Percentiles rank a stretch among this genome's conserved stretches.
Conservation (phyloP, 2,329 filamentous ascomycete species). For the Myriosclerotinia scirpicola region DNA sequence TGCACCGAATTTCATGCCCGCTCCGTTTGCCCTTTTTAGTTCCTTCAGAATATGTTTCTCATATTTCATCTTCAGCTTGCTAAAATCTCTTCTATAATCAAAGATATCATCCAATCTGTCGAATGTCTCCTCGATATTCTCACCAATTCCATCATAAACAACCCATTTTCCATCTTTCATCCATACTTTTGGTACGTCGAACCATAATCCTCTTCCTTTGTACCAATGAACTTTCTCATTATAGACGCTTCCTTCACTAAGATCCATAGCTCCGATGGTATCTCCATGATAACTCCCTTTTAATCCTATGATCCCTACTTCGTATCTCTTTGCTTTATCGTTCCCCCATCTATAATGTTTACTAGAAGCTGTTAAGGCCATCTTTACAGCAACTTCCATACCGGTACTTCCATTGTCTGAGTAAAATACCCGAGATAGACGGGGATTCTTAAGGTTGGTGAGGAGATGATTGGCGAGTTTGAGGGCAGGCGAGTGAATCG, state of each 20-base stretch:
- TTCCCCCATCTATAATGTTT: conserved; percentile 64
- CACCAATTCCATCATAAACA: conserved; percentile 43
- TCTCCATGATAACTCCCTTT: conserved; percentile 85
- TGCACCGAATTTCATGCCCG: conserved; percentile 70
- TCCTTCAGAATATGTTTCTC: conserved; percentile 56
- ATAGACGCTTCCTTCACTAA: conserved; percentile 71
- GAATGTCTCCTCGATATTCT: conserved; percentile 30
- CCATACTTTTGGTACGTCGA: conserved; percentile 72
- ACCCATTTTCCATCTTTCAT: conserved; percentile 67
- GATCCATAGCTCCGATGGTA: conserved; percentile 87
- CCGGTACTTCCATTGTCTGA: conserved; percentile 84
- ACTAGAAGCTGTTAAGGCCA: conserved; percentile 71
- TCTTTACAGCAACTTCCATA: conserved; percentile 81
- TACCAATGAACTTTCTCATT: conserved; percentile 91
- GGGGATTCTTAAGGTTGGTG: conserved; percentile 57
- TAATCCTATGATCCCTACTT: conserved; percentile 69
- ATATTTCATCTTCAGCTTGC: conserved; percentile 54
- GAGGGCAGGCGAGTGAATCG: conserved; percentile 76
- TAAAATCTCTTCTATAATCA: conserved; percentile 52
- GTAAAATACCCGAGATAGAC: conserved; percentile 72
- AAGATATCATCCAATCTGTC: conserved; percentile 58
- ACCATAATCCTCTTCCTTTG: conserved; percentile 74
- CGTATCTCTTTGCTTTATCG: conserved; percentile 42
- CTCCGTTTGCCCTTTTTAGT: conserved; percentile 51
- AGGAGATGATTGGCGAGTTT: conserved; percentile 66